These are phyloP conservation scores for Chaetothyriales sp. DNA, from an alignment of 2,329 filamentous ascomycete species.

Conservation along the genomic window DNA sequence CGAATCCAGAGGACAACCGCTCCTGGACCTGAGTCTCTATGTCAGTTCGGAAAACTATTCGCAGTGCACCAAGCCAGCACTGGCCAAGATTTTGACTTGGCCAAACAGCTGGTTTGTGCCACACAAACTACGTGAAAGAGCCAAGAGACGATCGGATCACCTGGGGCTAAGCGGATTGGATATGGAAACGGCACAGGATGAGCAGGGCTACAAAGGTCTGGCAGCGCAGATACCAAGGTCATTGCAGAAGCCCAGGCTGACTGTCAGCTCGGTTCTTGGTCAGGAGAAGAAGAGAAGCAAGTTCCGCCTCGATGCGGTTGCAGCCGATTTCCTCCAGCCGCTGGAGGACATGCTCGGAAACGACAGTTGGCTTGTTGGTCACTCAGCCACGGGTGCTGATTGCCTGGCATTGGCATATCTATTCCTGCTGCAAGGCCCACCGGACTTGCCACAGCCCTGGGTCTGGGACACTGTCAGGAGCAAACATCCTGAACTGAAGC, in stretches of 20 bases:
- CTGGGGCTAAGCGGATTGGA: slow-evolving; percentile 55
- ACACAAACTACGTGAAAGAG: slow-evolving; percentile 53
- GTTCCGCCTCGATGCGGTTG: slow-evolving; percentile 62
- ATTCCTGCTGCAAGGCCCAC: slow-evolving; percentile 48
- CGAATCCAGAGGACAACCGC: slow-evolving; percentile 54
- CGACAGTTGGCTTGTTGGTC: slow-evolving; percentile 39
- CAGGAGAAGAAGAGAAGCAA: slow-evolving; percentile 53
- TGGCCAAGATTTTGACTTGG: slow-evolving; percentile 65
- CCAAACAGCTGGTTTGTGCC: slow-evolving; percentile 80
- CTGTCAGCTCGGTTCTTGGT: slow-evolving; percentile 47
- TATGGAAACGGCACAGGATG: slow-evolving; percentile 35
- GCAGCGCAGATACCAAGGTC: slow-evolving; percentile 27
- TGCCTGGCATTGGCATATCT: slow-evolving; percentile 71
- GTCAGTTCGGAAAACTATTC: slow-evolving; percentile 81
- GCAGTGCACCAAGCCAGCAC: slow-evolving; percentile 60
- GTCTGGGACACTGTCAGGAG: slow-evolving; percentile 40
- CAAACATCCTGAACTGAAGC: slow-evolving; percentile 32
- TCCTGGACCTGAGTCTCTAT: slow-evolving; percentile 78
- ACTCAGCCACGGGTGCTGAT: slow-evolving; percentile 51
- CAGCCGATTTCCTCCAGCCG: slow-evolving; percentile 55
- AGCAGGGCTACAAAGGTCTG: slow-evolving; percentile 22
- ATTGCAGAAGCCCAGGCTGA: slow-evolving; percentile 42
- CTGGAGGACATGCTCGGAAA: slow-evolving; percentile 47
- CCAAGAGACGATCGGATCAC: slow-evolving; percentile 54
- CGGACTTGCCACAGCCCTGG: slow-evolving; percentile 48